Conservation (phyloP, 352 stramenopile species). For the Globisporangium alternatum region DNA sequence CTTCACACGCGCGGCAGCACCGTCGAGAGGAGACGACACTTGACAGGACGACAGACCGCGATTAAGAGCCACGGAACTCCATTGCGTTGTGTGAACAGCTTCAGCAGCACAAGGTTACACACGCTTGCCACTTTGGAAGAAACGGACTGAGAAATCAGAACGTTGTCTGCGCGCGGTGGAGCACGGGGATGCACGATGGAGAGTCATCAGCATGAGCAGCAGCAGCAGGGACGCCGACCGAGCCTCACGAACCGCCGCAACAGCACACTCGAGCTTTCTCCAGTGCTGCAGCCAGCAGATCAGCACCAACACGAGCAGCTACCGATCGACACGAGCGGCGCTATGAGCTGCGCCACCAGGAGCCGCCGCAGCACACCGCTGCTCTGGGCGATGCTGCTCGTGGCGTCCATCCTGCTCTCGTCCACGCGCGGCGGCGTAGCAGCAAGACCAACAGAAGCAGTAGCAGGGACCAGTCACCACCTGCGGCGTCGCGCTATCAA, state of each 20-base stretch:
- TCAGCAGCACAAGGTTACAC: background rate
- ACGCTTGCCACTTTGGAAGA: background rate
- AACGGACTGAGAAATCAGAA: background rate
- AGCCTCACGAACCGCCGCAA: slow-evolving; percentile 6
- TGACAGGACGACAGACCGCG: background rate
- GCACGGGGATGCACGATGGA: slow-evolving; percentile 8
- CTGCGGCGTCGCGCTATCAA: background rate
- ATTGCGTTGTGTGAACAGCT: background rate
- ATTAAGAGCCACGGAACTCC: background rate
- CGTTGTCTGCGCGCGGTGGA: background rate
- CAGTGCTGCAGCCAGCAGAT: background rate
- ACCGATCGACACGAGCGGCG: background rate
- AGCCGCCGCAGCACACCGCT: background rate
- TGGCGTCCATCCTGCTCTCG: background rate
- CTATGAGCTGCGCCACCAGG: background rate
- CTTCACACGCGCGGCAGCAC: background rate
- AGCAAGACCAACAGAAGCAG: background rate
- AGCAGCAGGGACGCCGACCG: background rate
- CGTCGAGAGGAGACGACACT: background rate
- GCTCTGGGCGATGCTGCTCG: slow-evolving; percentile 14
- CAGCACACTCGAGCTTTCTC: background rate
- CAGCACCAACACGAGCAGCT: background rate
- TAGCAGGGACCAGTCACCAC: background rate
- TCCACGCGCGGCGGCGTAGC: background rate
- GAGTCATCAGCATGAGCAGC: slow-evolving; percentile 8